Conservation (phyloP, 139 green algal genomes). For the Chlorella sorokiniana region DNA sequence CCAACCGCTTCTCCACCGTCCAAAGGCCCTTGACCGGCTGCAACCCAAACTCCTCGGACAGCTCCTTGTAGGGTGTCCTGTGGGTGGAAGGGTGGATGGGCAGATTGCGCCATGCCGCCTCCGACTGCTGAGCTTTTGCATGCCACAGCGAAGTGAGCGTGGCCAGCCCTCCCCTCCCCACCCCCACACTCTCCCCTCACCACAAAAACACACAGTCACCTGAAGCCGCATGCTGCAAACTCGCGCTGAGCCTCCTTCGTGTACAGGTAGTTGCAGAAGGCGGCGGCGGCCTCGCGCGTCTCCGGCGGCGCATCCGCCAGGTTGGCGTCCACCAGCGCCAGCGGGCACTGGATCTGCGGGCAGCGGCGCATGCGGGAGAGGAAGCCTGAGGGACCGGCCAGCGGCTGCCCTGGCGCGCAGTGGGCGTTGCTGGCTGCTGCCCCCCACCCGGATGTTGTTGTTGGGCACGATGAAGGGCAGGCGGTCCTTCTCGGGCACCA, state of each 20-base stretch:
- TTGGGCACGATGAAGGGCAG: slow-evolving; percentile 78
- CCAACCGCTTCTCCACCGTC: slow-evolving; percentile 77
- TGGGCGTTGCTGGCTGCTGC: not conserved
- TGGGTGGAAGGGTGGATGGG: too few species aligned
- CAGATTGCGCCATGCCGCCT: too few species aligned
- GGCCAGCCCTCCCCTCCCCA: not conserved
- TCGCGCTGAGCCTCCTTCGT: slow-evolving; percentile 69
- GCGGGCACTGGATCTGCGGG: slow-evolving; percentile 65
- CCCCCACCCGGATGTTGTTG: slow-evolving; percentile 55
- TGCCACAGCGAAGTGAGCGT: too few species aligned
- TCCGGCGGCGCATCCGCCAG: slow-evolving; percentile 27
- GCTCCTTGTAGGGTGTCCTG: slow-evolving; percentile 31
- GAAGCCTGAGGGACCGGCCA: not conserved
- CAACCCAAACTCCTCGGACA: slow-evolving; percentile 34
- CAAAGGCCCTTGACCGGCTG: slow-evolving; percentile 58
- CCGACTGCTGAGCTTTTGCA: too few species aligned
- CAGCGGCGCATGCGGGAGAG: not conserved
- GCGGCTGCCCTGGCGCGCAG: too few species aligned
- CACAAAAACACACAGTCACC: slow-evolving; percentile 32
- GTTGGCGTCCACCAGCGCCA: slow-evolving; percentile 57
- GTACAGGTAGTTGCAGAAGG: slow-evolving; percentile 78
- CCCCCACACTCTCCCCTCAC: not conserved
- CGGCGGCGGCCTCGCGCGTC: slow-evolving; percentile 59
- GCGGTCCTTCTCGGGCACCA: slow-evolving; percentile 57
- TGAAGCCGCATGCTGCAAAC: slow-evolving; percentile 77